These are phyloP conservation scores for Mycena alexandri DNA, from an alignment of 768 basidiomycete species.

Conservation along the genomic window DNA sequence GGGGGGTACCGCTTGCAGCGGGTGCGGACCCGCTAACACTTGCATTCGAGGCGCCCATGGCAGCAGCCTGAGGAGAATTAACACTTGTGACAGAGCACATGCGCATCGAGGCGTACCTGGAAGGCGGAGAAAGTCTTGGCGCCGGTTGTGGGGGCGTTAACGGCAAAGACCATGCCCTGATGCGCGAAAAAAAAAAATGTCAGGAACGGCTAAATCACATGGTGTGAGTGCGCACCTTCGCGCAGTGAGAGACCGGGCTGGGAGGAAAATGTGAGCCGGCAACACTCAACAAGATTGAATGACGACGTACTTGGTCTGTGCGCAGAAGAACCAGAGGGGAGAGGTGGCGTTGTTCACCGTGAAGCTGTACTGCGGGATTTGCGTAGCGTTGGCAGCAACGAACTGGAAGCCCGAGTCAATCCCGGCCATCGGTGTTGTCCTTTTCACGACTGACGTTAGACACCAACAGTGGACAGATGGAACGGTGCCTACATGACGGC, in stretches of 20 bases:
- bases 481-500: constrained; percentile 35
- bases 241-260: no score
- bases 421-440: constrained; percentile 46
- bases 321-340: constrained; percentile 64
- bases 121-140: constrained; percentile 52
- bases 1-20: constrained; percentile 11
- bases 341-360: constrained; percentile 51
- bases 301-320: constrained; percentile 44
- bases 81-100: neutral
- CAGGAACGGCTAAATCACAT: no score
- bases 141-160: constrained; percentile 52
- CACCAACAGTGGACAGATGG: neutral
- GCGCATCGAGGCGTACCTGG: constrained; percentile 39
- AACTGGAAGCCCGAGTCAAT: constrained; percentile 57
- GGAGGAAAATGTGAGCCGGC: neutral
- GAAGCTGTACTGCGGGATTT: constrained; percentile 54
- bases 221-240: no score
- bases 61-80: neutral
- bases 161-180: constrained; percentile 62
- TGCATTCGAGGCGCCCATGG: constrained; percentile 25
- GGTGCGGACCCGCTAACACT: constrained; percentile 28
- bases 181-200: constrained; percentile 37
- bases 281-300: neutral
- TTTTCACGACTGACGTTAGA: constrained; percentile 1
- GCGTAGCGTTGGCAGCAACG: constrained; percentile 42